Percentiles rank a stretch among this genome's conserved stretches.
phyloP scores from a whole-genome alignment of 2,329 filamentous ascomycete species.

The Ilyonectria sp. region DNA sequence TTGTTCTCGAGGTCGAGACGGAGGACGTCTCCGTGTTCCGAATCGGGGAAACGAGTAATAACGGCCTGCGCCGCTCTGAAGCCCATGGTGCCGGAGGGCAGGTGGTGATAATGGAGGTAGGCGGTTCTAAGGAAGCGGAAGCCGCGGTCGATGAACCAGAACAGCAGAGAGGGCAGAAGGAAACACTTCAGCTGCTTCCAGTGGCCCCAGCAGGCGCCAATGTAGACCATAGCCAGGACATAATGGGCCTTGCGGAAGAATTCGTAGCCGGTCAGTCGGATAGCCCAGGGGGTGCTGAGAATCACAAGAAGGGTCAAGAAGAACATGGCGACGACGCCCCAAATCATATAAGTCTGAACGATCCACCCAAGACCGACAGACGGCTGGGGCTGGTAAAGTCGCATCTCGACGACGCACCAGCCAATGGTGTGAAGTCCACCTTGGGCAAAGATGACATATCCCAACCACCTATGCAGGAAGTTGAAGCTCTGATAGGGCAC shows the following conservation, averaged over 20 bases:
- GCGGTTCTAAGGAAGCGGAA: conserved; percentile 71
- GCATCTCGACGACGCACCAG: conserved; percentile 78
- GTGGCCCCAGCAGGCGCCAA: conserved; percentile 83
- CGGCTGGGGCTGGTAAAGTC: conserved; percentile 81
- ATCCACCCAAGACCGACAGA: conserved; percentile 70
- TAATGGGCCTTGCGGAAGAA: conserved; percentile 84
- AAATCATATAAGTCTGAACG: conserved; percentile 77
- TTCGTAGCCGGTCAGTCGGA: conserved; percentile 80
- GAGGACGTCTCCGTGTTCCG: conserved; percentile 73
- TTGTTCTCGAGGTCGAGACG: conserved; percentile 76
- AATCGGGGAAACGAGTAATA: conserved; percentile 65
- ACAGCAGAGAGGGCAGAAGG: conserved; percentile 74
- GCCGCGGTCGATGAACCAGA: conserved; percentile 77
- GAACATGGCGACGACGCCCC: conserved; percentile 79
- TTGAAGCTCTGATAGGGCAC: conserved; percentile 84
- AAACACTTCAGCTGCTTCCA: conserved; percentile 79
- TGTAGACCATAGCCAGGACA: conserved; percentile 80
- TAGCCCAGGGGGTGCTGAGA: conserved; percentile 70
- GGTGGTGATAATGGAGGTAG: conserved; percentile 73
- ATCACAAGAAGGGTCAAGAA: conserved; percentile 74
- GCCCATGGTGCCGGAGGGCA: conserved; percentile 59
- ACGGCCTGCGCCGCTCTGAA: conserved; percentile 68
- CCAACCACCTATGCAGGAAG: conserved; percentile 83
- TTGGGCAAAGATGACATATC: conserved; percentile 80
- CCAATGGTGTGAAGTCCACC: conserved; percentile 78